Evolutionary conservation across 306 rosid genomes (phyloP).

Genomic region (Hippophae gyantsensis): DNA sequence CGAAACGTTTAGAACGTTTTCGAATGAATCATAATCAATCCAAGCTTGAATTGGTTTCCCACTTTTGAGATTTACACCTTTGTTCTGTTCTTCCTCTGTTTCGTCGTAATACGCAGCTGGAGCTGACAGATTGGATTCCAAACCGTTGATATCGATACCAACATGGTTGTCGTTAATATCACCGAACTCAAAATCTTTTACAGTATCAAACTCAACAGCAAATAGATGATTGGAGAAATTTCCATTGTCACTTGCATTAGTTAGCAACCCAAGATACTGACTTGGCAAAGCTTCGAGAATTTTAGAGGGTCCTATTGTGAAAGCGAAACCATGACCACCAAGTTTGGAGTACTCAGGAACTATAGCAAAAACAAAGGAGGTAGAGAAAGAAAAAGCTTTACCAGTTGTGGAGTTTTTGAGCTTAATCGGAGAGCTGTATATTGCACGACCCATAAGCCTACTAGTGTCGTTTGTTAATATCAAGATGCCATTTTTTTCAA

Average conservation of each 20-base stretch:
- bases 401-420: conserved; percentile 10
- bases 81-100: not conserved
- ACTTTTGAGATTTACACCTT: conserved; percentile 1
- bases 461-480: not conserved
- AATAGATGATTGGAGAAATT: conserved; percentile 7
- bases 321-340: conserved; percentile 14
- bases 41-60: conserved; percentile 18
- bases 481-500: conserved; percentile 5
- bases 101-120: conserved; percentile 6
- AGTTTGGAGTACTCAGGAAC: not conserved
- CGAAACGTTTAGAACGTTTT: not conserved
- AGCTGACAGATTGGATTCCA: not conserved
- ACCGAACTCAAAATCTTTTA: not conserved
- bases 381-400: conserved; percentile 9
- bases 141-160: conserved; percentile 14
- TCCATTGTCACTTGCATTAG: not conserved
- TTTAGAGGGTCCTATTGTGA: conserved; percentile 13
- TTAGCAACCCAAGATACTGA: conserved; percentile 17
- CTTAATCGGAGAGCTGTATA: conserved; percentile 6
- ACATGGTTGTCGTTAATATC: conserved; percentile 19
- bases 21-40: not conserved
- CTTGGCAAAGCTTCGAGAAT: not conserved
- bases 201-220: conserved; percentile 18
- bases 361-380: conserved; percentile 10
- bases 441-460: conserved; percentile 4